Evolutionary conservation across 1,284 basidiomycete species (phyloP).

Genomic region (Ceratobasidium theobromae): DNA sequence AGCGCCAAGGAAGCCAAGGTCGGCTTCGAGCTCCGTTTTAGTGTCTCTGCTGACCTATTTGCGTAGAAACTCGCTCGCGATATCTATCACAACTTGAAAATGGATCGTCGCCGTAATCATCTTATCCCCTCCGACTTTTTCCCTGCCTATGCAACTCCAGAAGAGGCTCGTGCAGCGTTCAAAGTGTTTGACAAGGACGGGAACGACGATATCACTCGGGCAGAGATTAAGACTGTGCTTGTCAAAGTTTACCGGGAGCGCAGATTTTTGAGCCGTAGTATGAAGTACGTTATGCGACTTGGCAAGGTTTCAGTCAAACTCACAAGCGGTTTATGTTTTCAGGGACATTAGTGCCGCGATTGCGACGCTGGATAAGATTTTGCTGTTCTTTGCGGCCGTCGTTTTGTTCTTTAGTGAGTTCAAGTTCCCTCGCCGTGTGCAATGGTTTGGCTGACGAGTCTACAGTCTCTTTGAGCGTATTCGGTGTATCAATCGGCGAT

Average conservation of each 20-base stretch:
- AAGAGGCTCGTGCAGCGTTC: slow-evolving; percentile 66
- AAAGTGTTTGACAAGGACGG: slow-evolving; percentile 73
- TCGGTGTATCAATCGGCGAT: slow-evolving; percentile 61
- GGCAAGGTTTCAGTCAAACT: not conserved
- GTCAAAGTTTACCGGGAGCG: slow-evolving; percentile 76
- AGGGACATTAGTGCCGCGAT: slow-evolving; percentile 68
- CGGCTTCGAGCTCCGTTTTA: slow-evolving; percentile 2
- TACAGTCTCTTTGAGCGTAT: slow-evolving; percentile 61
- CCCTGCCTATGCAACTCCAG: slow-evolving; percentile 62
- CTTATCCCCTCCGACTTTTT: slow-evolving; percentile 69
- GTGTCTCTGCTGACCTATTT: not conserved
- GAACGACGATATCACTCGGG: slow-evolving; percentile 75
- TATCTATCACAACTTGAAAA: slow-evolving; percentile 65
- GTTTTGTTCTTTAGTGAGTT: slow-evolving; percentile 61
- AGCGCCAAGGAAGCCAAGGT: slow-evolving; percentile 68
- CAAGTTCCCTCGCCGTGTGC: not conserved
- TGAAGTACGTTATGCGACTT: slow-evolving; percentile 46
- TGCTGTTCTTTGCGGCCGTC: slow-evolving; percentile 61
- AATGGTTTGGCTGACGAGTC: not conserved
- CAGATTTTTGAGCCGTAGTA: slow-evolving; percentile 65
- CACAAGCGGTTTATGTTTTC: slow-evolving; percentile 61
- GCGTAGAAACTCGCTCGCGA: slow-evolving; percentile 62
- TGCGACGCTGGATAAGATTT: slow-evolving; percentile 59
- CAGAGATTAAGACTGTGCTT: slow-evolving; percentile 72
- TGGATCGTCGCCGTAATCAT: slow-evolving; percentile 54